Base-by-base conservation (phyloP, 1,139 yeast genomes). In the Scheffersomyces segobiensis region DNA sequence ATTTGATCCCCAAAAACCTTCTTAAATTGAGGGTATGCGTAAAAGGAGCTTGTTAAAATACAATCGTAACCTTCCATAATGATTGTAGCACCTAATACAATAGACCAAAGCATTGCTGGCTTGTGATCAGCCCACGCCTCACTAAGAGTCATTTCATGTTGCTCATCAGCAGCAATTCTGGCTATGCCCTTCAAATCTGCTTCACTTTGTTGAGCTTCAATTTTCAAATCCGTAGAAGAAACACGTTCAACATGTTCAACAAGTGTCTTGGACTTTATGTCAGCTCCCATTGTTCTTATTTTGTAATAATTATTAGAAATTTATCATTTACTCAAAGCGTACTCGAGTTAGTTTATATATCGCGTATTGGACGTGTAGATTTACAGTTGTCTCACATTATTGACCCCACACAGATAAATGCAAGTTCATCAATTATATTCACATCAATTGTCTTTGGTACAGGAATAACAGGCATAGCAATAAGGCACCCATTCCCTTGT, bases 41-140 rank as follows among this genome's bases (percentile, higher is more conserved):
- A 69, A 52, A 70, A 65, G 14, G 67, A 63, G 12, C 63, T 22
- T 19, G 68, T 69, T 56, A 69, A 60, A 51, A 60, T 66, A 42
- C 58, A 59, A 59, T 69, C 72, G 59, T 68, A 69, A 42, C 71
- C 72, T 61, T 70, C 72, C 72, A 70, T 70, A 18, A 69, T 56
- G 52, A 71, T 69, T 46, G 73, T 69, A n/a, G 64, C 60, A 26
- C 71, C 65, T 55, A 70, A 55, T 14, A 70, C 68, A 57, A 67
- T 59, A 18, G 71, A 65, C 73, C 72, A 71, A 18, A 63, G 61
- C n/a, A 67, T 59, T 14, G 71, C 71, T 54, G 61, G 63, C 52
- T 65, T 65, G 53, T 70, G 68, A 17, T 60, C 60, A 49, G 58
- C 61, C 19, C 69, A 46, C 21, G 71, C 72, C 51, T 67, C 63